phyloP scores from a whole-genome alignment of 495 filamentous ascomycete genomes.

The Penicillium cataractarum region DNA sequence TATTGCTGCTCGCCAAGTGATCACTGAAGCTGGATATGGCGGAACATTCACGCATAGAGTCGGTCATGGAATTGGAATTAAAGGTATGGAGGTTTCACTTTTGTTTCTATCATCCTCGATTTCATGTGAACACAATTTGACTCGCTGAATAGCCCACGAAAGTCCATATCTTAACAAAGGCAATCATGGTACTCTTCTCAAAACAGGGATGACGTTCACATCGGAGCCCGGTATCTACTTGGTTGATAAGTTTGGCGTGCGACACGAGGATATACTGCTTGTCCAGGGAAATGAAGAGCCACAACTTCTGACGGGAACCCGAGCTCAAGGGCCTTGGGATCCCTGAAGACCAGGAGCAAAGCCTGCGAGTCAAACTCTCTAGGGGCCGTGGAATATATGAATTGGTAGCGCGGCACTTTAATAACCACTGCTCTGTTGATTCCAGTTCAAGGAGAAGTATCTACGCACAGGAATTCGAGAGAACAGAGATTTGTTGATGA shows the following conservation, averaged over 20 bases:
- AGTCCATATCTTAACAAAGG: constrained; percentile 60
- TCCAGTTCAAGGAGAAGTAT: background rate
- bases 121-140: background rate
- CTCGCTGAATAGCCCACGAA: constrained; percentile 47
- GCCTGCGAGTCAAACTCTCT: background rate
- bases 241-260: constrained; percentile 54
- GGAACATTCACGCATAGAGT: constrained; percentile 58
- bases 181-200: constrained; percentile 43
- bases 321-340: constrained; percentile 50
- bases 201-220: constrained; percentile 58
- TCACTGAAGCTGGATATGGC: constrained; percentile 54
- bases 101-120: background rate
- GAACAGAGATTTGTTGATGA: background rate
- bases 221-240: constrained; percentile 60
- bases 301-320: constrained; percentile 47
- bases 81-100: constrained; percentile 29
- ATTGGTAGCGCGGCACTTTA: background rate
- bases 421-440: background rate
- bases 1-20: constrained; percentile 55
- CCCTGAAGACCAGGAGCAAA: constrained; percentile 34
- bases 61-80: constrained; percentile 61
- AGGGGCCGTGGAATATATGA: background rate
- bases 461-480: background rate
- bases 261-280: constrained; percentile 57
- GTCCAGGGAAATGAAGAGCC: constrained; percentile 49